Evolutionary conservation across 1,139 yeast genomes (phyloP), one percentile per base, ranked within the genome.

Genomic region (Zhuliangozyma parablackwelliae): DNA sequence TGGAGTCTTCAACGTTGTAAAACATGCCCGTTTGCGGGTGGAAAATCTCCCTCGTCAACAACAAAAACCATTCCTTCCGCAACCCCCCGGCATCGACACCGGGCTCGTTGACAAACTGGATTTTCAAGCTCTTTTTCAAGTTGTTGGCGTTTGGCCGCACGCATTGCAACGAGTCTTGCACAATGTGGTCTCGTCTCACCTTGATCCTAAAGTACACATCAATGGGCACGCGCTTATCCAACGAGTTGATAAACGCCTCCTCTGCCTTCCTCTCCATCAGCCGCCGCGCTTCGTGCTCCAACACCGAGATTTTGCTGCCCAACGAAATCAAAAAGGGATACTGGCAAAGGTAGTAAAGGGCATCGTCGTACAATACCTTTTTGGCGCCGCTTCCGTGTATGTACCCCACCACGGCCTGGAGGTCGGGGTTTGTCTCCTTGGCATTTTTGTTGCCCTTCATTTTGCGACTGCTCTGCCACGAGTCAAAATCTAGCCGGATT

Each of bases 21-120:
- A 85, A 74, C 61, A 84, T 66, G 0, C 88, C 87, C 32, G 80
- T 74, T 34, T 65, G 64, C 0, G 89, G 83, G 50, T 73, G 75
- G 51, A 90, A 85, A 2, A 92, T 58, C 21, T 82, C 81, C 41
- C 77, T 75, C 1, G 86, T 80, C 30, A 92, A 62, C 26, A 89
- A 58, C 35, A 80, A 65, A 57, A 92, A 90, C 97, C 97, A 92
- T 53, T 92, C 97, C 54, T 89, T 90, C 47, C 82, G 78, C 42
- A 90, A 67, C 0, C 98, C 98, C 1, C 97, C 98, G 0, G 89
- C 97, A 63, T 92, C 98, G 20, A 90, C 73, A 0, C 97, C 97
- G 0, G 92, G 94, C 52, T 92, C 97, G 38, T 81, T 81, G 3
- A 82, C 59, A 56, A 92, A 92, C 49, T 85, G 90, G 10, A 92